phyloP scores from a whole-genome alignment of 129 eudicot species.

The Glebionis coronaria region DNA sequence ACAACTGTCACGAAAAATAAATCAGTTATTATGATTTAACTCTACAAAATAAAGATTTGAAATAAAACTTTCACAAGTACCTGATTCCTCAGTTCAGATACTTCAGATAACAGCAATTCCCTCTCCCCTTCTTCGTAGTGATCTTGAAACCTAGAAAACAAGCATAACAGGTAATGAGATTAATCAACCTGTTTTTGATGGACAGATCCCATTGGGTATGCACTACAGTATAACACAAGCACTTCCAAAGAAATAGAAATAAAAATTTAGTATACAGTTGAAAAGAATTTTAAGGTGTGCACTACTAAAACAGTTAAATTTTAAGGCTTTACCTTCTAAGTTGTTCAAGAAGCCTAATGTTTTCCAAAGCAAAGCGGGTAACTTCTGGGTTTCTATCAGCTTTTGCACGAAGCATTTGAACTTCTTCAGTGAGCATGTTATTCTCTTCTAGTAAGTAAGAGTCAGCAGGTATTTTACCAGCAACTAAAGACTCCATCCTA shows the following conservation, averaged over 20 bases:
- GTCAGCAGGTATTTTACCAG: conserved; percentile 69
- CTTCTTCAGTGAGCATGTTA: conserved; percentile 64
- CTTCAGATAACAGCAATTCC: conserved; percentile 69
- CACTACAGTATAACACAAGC: no score
- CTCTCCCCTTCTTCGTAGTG: conserved; percentile 97
- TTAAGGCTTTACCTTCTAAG: conserved; percentile 54
- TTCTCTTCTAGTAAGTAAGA: conserved; percentile 74
- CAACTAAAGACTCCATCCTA: conserved; percentile 72
- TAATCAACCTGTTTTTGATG: conserved; percentile 4
- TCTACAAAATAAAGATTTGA: conserved; percentile 1
- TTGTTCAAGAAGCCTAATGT: conserved; percentile 87
- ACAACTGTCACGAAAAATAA: conserved; percentile 47
- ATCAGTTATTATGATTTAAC: conserved; percentile 16
- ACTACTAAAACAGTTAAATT: neutral
- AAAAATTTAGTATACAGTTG: no score
- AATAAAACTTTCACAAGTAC: conserved; percentile 28
- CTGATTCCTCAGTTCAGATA: conserved; percentile 83
- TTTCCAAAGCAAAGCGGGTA: conserved; percentile 92
- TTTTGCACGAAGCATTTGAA: conserved; percentile 64
- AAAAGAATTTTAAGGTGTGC: no score
- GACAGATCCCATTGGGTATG: no score
- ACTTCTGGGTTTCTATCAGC: conserved; percentile 94
- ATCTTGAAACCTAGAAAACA: conserved; percentile 60
- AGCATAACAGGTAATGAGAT: conserved; percentile 16
- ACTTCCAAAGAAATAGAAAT: no score